Evolutionary conservation across 441 rosid genomes (phyloP), one percentile per base, ranked within the genome.

Genomic region (Flueggea neowawraea): DNA sequence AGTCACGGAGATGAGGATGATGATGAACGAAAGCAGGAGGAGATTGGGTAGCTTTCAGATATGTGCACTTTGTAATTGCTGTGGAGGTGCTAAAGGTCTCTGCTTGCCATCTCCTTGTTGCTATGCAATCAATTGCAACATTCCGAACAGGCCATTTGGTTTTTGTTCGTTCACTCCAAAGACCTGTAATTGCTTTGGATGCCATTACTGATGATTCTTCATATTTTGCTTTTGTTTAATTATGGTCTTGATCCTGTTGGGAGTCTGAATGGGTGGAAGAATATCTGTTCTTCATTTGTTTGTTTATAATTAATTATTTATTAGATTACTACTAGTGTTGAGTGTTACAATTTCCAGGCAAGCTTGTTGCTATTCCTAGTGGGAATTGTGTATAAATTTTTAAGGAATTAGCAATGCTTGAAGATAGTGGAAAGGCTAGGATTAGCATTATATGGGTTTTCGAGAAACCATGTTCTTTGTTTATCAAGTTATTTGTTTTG

Each of bases 81-180:
- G 99, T 66, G 97, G 96, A 50, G 96, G 97, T 67, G 78, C 95
- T 62, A 87, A 73, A 65, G 88, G 96, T 11, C 58, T 81, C 61
- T 95, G 99, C 67, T 70, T 95, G 72, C 88, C 94, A 12, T 86
- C 96, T 44, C 96, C 97, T 51, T 95, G 99, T 76, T 95, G 99
- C 80, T 95, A 78, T 78, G 97, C 97, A 39, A 91, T 95, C 79
- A 91, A 91, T 55, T 95, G 99, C 90, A 89, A 91, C 74, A 95
- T 95, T 52, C 97, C 99, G n/a, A 87, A 91, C 65, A 82, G 89
- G 71, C 99, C 99, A 52, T 95, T 87, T 73, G 99, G 99, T 39
- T 95, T 84, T 71, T 95, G 97, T 63, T 86, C 99, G 16, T 95
- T 95, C 82, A 89, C 99, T 65, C 97, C 99, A 71, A 91, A 84